A percentile compares a stretch with the other conserved stretches of the same genome.
Conservation (phyloP, 495 filamentous ascomycete species). For the Xylaria palmicola region DNA sequence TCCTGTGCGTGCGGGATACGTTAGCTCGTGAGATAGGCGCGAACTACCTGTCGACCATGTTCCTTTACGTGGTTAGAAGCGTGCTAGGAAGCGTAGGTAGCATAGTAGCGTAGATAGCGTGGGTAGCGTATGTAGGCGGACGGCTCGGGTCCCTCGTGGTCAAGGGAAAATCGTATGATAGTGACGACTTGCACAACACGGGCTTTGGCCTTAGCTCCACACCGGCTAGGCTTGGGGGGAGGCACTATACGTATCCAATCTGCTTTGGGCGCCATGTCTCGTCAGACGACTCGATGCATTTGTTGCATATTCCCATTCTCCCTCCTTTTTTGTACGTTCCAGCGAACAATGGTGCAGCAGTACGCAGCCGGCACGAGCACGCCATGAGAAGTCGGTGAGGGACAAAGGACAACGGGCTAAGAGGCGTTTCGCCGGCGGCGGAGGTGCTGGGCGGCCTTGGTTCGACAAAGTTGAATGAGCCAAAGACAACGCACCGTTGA, state of each 20-base stretch:
- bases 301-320: not conserved
- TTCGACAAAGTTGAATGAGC: constrained; percentile 11
- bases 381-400: constrained; percentile 14
- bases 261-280: not conserved
- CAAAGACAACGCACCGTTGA: constrained; percentile 16
- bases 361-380: not conserved
- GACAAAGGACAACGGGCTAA: not conserved
- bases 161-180: constrained; percentile 12
- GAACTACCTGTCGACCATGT: not conserved
- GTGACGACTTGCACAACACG: constrained; percentile 11
- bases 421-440: not conserved
- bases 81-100: not conserved
- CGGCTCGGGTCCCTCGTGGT: not conserved
- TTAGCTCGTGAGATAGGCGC: no score
- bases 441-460: not conserved
- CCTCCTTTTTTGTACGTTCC: not conserved
- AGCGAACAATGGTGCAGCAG: not conserved
- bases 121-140: not conserved
- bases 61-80: not conserved
- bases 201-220: constrained; percentile 8
- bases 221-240: not conserved
- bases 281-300: not conserved
- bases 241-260: constrained; percentile 3
- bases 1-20: no score
- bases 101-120: no score